These are phyloP conservation scores for Artemisia argyi DNA, from an alignment of 129 eudicot species.

Conservation along the genomic window DNA sequence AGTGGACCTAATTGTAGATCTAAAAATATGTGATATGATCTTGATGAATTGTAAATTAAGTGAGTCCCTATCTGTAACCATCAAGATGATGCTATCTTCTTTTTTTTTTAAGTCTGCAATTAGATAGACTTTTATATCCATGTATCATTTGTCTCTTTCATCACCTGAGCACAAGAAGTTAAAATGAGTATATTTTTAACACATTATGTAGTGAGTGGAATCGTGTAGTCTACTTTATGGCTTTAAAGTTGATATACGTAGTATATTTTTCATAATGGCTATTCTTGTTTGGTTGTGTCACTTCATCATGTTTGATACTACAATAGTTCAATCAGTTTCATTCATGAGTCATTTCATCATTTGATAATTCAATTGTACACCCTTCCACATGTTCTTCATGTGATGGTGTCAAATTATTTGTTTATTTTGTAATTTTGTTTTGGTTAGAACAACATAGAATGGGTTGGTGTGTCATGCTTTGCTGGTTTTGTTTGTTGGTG, in stretches of 20 bases:
- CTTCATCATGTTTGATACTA: background rate
- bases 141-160: too few species aligned
- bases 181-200: background rate
- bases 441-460: conserved; percentile 13
- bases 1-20: too few species aligned
- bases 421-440: conserved; percentile 9
- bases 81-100: too few species aligned
- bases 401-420: conserved; percentile 22
- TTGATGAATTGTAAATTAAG: too few species aligned
- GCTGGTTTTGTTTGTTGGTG: conserved; percentile 35
- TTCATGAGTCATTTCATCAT: too few species aligned
- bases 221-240: background rate
- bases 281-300: background rate
- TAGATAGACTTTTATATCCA: too few species aligned
- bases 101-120: too few species aligned
- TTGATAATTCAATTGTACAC: background rate
- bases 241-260: background rate
- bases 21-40: too few species aligned
- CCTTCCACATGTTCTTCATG: conserved; percentile 27
- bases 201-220: background rate
- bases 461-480: conserved; percentile 26
- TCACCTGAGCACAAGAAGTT: too few species aligned
- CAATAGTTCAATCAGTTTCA: background rate
- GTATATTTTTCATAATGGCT: background rate
- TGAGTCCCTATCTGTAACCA: too few species aligned